Evolutionary conservation across 2,329 filamentous ascomycete genomes (phyloP), one percentile per base, ranked within the genome.

Genomic region (Didymella arachidicola): DNA sequence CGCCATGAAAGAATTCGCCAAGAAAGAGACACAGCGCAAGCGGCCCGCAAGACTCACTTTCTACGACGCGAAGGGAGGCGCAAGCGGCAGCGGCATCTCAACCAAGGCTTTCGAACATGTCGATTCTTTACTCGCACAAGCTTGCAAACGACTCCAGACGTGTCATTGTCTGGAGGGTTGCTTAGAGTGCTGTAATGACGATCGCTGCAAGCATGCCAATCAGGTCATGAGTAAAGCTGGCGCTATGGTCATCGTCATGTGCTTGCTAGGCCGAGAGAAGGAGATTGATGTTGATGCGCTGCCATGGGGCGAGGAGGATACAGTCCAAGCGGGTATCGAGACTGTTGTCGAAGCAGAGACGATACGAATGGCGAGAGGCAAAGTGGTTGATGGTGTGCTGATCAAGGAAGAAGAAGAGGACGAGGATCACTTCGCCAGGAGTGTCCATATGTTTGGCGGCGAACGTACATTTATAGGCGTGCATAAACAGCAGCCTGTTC

Each of bases 81-180:
- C 90, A 0, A 85, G 86, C 42, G 94, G 94, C 0, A 90, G 87
- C 0, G 95, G 95, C 0, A 96, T 97, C 66, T 92, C 90, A 61
- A 91, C 89, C 38, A 97, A 97, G 73, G 94, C 93, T 0, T 98
- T 98, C 70, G 94, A 98, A 70, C 96, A 96, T 71, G 83, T 97
- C 19, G 92, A 97, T 69, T 75, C 89, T 32, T 79, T 98, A 32
- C 83, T 98, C 1, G 80, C 80, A 19, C 89, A 93, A 71, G 94
- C 93, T 0, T 84, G 95, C 36, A 82, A 86, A 56, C 83, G 95
- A 7, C 87, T 98, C 6, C 87, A 91, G 70, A 83, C 81, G 1
- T 99, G 95, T 70, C 80, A 82, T 38, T 98, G 93, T 71, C 78
- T 87, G 11, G 86, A 89, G 57, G 95, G 95, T 0, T 98, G 95